phyloP scores from a whole-genome alignment of 2,329 filamentous ascomycete genomes.

The Diplodia mutila region DNA sequence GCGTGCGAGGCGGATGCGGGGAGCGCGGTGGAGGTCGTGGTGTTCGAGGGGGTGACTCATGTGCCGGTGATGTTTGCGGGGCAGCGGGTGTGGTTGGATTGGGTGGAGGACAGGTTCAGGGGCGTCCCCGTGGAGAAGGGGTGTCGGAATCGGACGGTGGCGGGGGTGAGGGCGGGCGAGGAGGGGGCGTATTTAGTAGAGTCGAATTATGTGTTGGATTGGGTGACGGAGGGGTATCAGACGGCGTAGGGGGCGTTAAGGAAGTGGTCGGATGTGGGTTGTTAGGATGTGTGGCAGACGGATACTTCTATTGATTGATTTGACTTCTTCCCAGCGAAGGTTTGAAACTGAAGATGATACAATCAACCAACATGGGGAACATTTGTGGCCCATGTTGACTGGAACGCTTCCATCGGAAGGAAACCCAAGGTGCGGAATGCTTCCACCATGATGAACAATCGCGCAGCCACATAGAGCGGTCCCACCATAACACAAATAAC shows the following conservation, averaged over 20 bases:
- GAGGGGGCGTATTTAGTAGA: neutral
- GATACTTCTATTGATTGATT: neutral
- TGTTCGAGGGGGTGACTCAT: conserved; percentile 35
- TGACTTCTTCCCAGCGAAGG: too few species aligned
- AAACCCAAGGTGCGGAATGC: neutral
- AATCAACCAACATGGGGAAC: neutral
- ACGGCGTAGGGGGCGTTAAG: neutral
- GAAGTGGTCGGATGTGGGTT: too few species aligned
- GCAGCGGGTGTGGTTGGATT: conserved; percentile 39
- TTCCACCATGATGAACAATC: neutral
- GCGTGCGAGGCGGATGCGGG: neutral
- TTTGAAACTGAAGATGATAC: too few species aligned
- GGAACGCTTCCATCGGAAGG: neutral
- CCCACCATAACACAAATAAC: too few species aligned
- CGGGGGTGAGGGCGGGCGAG: neutral
- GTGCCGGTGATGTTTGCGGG: conserved; percentile 36
- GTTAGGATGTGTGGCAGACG: neutral
- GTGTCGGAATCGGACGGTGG: conserved; percentile 15
- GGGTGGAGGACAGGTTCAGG: conserved; percentile 35
- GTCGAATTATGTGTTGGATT: neutral
- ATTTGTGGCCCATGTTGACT: neutral
- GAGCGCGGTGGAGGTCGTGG: conserved; percentile 28
- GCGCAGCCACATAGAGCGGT: neutral
- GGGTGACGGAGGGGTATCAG: neutral
- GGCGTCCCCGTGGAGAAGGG: conserved; percentile 21